phyloP scores from a whole-genome alignment of 2,329 filamentous ascomycete genomes.

The Blastomyces percursus region DNA sequence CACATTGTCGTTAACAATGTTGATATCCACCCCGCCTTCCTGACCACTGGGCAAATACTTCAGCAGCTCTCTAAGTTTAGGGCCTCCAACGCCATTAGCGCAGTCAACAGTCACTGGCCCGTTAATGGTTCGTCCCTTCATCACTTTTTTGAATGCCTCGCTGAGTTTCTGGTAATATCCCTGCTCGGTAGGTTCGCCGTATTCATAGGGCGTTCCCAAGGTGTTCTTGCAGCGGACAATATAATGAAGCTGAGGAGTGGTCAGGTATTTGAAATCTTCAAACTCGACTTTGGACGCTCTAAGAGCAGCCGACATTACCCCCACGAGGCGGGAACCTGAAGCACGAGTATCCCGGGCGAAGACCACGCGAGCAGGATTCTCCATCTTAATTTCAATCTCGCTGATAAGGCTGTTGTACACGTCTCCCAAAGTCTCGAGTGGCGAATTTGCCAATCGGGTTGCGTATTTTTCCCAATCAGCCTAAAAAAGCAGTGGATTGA shows the following conservation, averaged over 20 bases:
- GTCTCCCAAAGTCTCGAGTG: constrained; percentile 61
- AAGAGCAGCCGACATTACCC: constrained; percentile 67
- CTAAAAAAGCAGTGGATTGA: constrained; percentile 23
- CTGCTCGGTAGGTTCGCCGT: constrained; percentile 76
- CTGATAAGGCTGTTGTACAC: constrained; percentile 66
- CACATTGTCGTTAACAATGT: constrained; percentile 85
- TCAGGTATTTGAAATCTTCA: constrained; percentile 80
- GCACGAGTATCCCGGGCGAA: constrained; percentile 89
- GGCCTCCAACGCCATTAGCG: constrained; percentile 91
- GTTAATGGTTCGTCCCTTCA: constrained; percentile 62
- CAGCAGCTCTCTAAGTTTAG: constrained; percentile 75
- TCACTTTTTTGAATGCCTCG: constrained; percentile 70
- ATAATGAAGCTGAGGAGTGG: constrained; percentile 97
- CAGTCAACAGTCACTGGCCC: constrained; percentile 80
- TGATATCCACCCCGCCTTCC: constrained; percentile 64
- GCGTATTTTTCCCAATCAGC: constrained; percentile 83
- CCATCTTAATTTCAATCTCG: constrained; percentile 63
- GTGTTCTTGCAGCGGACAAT: constrained; percentile 92
- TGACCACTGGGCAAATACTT: constrained; percentile 62
- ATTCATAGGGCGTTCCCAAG: constrained; percentile 71
- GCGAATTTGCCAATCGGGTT: constrained; percentile 77
- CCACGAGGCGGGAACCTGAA: constrained; percentile 73
- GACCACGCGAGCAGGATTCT: constrained; percentile 64
- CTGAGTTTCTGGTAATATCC: constrained; percentile 94
- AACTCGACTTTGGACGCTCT: constrained; percentile 62